Base-by-base conservation (phyloP, 2,329 filamentous ascomycete species). In the Venturia pyrina region DNA sequence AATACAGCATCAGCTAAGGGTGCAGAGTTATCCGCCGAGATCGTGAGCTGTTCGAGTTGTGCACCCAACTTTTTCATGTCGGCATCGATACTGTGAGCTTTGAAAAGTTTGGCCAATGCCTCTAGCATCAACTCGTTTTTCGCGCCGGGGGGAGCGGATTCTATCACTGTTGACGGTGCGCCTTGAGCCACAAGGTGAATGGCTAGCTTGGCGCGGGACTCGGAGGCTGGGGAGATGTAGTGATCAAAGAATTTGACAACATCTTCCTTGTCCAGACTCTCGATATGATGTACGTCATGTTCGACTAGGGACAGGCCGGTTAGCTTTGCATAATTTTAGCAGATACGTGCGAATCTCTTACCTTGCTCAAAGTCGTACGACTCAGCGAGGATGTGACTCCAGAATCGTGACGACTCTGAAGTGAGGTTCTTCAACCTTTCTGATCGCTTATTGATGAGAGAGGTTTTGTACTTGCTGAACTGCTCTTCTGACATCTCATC, bases 351-450 rank as follows among this genome's bases (percentile, higher is more conserved):
- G 43, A 17, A 48, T 28, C 44, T 80, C 85, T 76, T 81, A 92
- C 93, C 86, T 74, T 89, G 86, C 72, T 91, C 83, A 76, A 98
- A 99, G 76, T 97, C 92, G 75, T 93, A 96, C 70, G 89, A 90
- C 74, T 97, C 93, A 64, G 84, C 89, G 63, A 86, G 85, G 70
- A 99, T 91, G 72, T 97, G 91, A 63, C 82, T 83, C 93, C 91
- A 96, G 74, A 96, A 88, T 57, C 91, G 84, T 65, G 82, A 84
- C 5, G 88, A 91, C 78, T 99, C 95, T 69, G 93, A 89, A 67
- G 88, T 85, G 60, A 99, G 80, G 70, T 97, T 98, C 82, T 96
- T 96, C 71, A 96, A 77, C 76, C 96, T 96, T 78, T 98, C 93
- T 28, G 96, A 80, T 19, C 91, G 82, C 78, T 92, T 92, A 73